Evolutionary conservation across 768 basidiomycete genomes (phyloP).

Genomic region (Boletus sensibilis): DNA sequence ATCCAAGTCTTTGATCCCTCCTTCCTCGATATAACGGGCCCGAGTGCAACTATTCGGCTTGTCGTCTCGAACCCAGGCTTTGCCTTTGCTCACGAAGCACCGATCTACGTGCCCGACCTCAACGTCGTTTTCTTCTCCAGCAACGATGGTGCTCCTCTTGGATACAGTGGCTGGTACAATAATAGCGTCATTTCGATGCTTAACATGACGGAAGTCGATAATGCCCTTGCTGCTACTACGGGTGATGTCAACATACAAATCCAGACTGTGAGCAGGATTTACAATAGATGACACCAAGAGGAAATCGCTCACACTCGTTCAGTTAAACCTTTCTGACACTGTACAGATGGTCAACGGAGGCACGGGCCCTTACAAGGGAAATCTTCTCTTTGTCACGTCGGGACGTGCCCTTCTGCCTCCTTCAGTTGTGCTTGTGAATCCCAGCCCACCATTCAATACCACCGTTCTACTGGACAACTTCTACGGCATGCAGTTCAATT

Average conservation of each 20-base stretch:
- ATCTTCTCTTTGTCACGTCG: constrained; percentile 59
- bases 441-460: too few relatives aligned
- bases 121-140: constrained; percentile 73
- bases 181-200: constrained; percentile 66
- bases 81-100: constrained; percentile 82
- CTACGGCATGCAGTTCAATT: constrained; percentile 79
- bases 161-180: constrained; percentile 59
- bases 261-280: constrained; percentile 31
- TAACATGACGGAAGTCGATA: constrained; percentile 53
- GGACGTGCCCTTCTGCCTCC: too few relatives aligned
- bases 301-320: constrained; percentile 5
- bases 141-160: constrained; percentile 64
- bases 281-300: background rate
- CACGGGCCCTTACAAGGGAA: constrained; percentile 58
- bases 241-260: constrained; percentile 37
- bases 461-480: constrained; percentile 73
- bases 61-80: constrained; percentile 61
- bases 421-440: too few relatives aligned
- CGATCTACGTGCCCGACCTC: constrained; percentile 63
- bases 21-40: constrained; percentile 63
- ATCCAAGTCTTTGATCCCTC: constrained; percentile 54
- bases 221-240: constrained; percentile 37
- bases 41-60: constrained; percentile 52
- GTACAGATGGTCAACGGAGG: constrained; percentile 74
- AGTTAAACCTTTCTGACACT: constrained; percentile 58